These are phyloP conservation scores for Pseudogymnoascus sp. DNA, from an alignment of 2,329 filamentous ascomycete species.

Conservation along the genomic window DNA sequence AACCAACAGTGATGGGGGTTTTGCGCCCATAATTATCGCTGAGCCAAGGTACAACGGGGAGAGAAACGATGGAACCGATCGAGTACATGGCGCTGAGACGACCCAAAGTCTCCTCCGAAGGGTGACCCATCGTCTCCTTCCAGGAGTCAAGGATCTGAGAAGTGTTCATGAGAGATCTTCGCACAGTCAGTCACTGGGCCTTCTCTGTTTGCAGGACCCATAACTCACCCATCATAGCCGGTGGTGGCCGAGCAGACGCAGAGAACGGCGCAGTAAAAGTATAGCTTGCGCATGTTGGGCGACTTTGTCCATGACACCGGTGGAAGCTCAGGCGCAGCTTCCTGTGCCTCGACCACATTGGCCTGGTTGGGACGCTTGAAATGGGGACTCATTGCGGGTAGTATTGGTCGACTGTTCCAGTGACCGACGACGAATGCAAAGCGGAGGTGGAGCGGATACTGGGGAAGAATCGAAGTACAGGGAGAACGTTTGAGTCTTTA, in stretches of 20 bases:
- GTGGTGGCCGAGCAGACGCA: constrained; percentile 49
- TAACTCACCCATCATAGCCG: constrained; percentile 26
- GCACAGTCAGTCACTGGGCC: not conserved
- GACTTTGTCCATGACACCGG: constrained; percentile 49
- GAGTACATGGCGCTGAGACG: constrained; percentile 27
- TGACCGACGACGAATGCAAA: not conserved
- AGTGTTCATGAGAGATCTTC: constrained; percentile 25
- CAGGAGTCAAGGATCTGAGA: constrained; percentile 32
- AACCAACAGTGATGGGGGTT: constrained; percentile 23
- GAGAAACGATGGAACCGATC: constrained; percentile 27
- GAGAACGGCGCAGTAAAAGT: constrained; percentile 44
- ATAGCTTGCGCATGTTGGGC: constrained; percentile 48
- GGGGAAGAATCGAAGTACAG: not conserved
- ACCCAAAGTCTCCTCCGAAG: constrained; percentile 26
- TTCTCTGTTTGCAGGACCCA: not conserved
- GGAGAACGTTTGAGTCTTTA: not conserved
- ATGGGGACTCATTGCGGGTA: not conserved
- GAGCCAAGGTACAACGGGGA: constrained; percentile 31
- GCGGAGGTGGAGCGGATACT: not conserved
- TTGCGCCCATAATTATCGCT: constrained; percentile 27
- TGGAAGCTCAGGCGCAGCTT: constrained; percentile 43
- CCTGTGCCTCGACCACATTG: constrained; percentile 33
- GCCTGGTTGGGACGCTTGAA: constrained; percentile 15
- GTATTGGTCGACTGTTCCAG: not conserved
- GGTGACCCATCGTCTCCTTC: constrained; percentile 28